Conservation (phyloP, 768 basidiomycete genomes). For the Leucocoprinus leucothites region DNA sequence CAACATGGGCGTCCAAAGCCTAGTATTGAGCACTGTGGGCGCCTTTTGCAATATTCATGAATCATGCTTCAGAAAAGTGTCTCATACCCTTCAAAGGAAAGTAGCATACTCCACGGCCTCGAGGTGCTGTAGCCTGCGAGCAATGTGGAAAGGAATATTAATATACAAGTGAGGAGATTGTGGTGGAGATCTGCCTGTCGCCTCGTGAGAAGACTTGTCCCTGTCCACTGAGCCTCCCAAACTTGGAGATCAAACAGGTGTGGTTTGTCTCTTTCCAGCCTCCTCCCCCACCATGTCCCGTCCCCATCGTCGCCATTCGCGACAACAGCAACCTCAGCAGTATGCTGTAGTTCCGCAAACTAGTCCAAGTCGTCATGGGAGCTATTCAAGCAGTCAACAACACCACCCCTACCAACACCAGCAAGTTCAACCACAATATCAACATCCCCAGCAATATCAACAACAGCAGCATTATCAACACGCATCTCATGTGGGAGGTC, state of each 20-base stretch:
- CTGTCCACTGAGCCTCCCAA: conserved; percentile 16
- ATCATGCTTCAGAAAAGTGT: neutral
- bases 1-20: neutral
- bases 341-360: conserved; percentile 71
- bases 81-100: neutral
- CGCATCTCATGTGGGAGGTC: conserved; percentile 11
- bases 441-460: neutral
- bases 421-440: conserved; percentile 9
- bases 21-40: neutral
- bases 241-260: conserved; percentile 15
- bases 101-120: neutral
- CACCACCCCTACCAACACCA: conserved; percentile 18
- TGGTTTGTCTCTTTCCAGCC: conserved; percentile 11
- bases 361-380: conserved; percentile 27
- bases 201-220: conserved; percentile 25
- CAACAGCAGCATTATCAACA: too few species aligned
- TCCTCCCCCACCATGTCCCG: conserved; percentile 31
- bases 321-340: conserved; percentile 42
- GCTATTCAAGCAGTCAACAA: conserved; percentile 19
- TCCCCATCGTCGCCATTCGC: conserved; percentile 33
- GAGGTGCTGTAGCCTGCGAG: conserved; percentile 3
- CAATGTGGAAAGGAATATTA: neutral
- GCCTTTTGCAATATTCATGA: neutral
- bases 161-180: conserved; percentile 5
- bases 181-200: conserved; percentile 14